These are phyloP conservation scores for Coemansia sp. DNA, from an alignment of 192 early-diverging fungal genomes.

Conservation along the genomic window DNA sequence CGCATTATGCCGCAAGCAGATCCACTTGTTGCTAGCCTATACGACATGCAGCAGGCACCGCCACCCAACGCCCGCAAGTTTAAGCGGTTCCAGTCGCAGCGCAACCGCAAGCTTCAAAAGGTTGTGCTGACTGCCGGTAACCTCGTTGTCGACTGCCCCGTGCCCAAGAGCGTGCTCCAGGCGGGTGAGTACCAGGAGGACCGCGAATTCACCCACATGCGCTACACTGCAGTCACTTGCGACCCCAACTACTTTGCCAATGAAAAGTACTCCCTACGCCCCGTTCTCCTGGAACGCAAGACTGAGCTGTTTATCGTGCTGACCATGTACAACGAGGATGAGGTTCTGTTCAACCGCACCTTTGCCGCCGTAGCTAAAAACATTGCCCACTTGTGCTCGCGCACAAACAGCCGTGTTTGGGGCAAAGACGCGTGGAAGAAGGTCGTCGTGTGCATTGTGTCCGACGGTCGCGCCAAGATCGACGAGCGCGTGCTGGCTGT, in stretches of 20 bases:
- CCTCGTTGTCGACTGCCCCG: slow-evolving; percentile 72
- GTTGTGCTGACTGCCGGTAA: slow-evolving; percentile 70
- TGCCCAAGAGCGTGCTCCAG: slow-evolving; percentile 59
- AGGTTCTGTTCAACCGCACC: slow-evolving; percentile 84
- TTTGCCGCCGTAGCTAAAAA: slow-evolving; percentile 88
- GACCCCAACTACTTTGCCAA: slow-evolving; percentile 80
- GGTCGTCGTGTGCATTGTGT: slow-evolving; percentile 89
- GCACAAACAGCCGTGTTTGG: slow-evolving; percentile 76
- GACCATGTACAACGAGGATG: slow-evolving; percentile 94
- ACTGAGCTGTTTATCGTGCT: slow-evolving; percentile 93
- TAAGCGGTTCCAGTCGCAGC: slow-evolving; percentile 52
- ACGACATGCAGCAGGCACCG: slow-evolving; percentile 44
- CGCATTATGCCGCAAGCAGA: slow-evolving; percentile 49
- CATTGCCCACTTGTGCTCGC: slow-evolving; percentile 83
- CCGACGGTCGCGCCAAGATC: slow-evolving; percentile 84
- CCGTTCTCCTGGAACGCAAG: slow-evolving; percentile 64
- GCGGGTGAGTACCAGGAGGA: slow-evolving; percentile 54
- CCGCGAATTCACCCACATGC: slow-evolving; percentile 88
- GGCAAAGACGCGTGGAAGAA: slow-evolving; percentile 88
- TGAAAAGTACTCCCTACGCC: slow-evolving; percentile 78
- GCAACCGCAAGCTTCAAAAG: slow-evolving; percentile 49
- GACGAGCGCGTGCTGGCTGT: slow-evolving; percentile 74
- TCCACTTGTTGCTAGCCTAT: slow-evolving; percentile 37
- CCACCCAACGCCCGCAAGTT: slow-evolving; percentile 49
- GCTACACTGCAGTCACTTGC: slow-evolving; percentile 91